These are phyloP conservation scores for Phialocephala subalpina DNA, from an alignment of 2,329 filamentous ascomycete genomes.

Conservation along the genomic window DNA sequence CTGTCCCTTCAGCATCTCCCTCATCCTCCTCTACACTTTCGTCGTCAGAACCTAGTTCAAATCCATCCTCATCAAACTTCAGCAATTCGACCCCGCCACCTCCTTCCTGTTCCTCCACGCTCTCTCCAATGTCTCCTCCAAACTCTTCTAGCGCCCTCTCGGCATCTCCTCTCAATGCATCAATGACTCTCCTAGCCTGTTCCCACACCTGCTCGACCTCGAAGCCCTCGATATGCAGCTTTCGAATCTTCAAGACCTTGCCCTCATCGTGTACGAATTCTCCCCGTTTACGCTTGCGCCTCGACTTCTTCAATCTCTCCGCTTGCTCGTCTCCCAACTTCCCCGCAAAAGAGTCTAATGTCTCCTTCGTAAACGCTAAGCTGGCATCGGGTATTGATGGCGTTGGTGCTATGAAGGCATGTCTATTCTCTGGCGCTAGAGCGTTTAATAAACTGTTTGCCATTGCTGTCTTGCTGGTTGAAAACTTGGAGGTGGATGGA, in stretches of 20 bases:
- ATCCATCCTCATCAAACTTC: slow-evolving; percentile 50
- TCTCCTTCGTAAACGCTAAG: slow-evolving; percentile 79
- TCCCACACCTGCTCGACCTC: slow-evolving; percentile 92
- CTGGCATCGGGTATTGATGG: slow-evolving; percentile 72
- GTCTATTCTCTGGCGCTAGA: slow-evolving; percentile 39
- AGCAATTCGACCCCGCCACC: slow-evolving; percentile 46
- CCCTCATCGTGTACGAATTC: slow-evolving; percentile 54
- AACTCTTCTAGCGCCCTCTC: slow-evolving; percentile 54
- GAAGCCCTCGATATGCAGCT: slow-evolving; percentile 87
- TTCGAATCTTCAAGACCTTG: slow-evolving; percentile 75
- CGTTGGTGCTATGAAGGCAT: slow-evolving; percentile 77
- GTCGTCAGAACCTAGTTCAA: slow-evolving; percentile 46
- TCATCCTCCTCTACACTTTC: slow-evolving; percentile 44
- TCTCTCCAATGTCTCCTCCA: slow-evolving; percentile 36
- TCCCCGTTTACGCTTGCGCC: slow-evolving; percentile 79
- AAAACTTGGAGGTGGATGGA: slow-evolving; percentile 46
- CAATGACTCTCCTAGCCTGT: slow-evolving; percentile 85
- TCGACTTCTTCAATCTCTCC: slow-evolving; percentile 69
- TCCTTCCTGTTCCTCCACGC: slow-evolving; percentile 42
- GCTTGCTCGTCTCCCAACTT: slow-evolving; percentile 78
- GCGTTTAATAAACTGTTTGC: slow-evolving; percentile 34
- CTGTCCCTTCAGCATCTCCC: slow-evolving; percentile 35
- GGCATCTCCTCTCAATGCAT: slow-evolving; percentile 64
- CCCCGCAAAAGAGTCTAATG: slow-evolving; percentile 79
- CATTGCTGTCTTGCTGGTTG: slow-evolving; percentile 29